phyloP scores from a whole-genome alignment of 139 green algal genomes.

The Trebouxia sp. region DNA sequence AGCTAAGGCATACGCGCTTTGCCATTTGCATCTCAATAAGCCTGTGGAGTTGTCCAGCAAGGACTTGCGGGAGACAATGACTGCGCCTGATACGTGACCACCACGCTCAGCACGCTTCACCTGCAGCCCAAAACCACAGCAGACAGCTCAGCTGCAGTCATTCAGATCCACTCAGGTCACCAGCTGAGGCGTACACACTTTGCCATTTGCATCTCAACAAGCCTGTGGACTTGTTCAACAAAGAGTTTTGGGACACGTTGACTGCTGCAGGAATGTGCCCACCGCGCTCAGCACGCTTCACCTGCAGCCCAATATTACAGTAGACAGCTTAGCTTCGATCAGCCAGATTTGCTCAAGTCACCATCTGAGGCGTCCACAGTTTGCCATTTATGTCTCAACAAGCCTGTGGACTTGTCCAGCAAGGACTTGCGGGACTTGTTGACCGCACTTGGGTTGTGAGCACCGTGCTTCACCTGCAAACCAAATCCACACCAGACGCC shows the following conservation, averaged over 20 bases:
- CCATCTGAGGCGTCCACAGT: not conserved
- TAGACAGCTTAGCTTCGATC: too few species aligned
- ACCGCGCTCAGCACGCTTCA: not conserved
- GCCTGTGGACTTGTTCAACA: slow-evolving; percentile 7
- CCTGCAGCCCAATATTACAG: not conserved
- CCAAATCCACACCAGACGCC: too few species aligned
- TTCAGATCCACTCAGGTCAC: not conserved
- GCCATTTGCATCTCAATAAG: not conserved
- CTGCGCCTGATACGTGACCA: not conserved
- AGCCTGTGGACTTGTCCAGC: slow-evolving; percentile 5
- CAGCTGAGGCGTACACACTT: not conserved
- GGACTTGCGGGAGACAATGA: not conserved
- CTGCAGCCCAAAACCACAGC: not conserved
- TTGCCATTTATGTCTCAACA: not conserved
- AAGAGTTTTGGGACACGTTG: not conserved
- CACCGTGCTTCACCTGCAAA: too few species aligned
- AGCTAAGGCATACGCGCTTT: too few species aligned
- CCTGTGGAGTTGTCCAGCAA: slow-evolving; percentile 13
- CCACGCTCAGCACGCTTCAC: slow-evolving; percentile 20
- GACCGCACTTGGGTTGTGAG: slow-evolving; percentile 2
- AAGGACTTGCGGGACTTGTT: not conserved
- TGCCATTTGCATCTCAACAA: too few species aligned
- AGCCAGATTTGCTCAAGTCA: not conserved
- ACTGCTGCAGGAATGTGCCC: slow-evolving; percentile 12
- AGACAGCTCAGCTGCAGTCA: too few species aligned